Conservation (phyloP, 108 stramenopile species). For the Aurantiochytrium sp. region DNA sequence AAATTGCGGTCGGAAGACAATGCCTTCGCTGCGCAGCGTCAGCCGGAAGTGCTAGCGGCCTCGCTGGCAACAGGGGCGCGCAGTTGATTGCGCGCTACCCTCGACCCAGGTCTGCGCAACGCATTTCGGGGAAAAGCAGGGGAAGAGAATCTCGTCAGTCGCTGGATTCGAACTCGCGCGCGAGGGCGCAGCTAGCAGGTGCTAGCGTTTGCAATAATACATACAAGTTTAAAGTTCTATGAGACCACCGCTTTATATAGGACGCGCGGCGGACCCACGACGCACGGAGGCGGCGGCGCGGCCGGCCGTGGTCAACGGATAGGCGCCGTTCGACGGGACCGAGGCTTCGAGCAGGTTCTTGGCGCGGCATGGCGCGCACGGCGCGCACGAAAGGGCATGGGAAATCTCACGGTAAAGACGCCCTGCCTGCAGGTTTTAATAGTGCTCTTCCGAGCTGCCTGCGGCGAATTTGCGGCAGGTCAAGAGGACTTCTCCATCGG, state of each 20-base stretch:
- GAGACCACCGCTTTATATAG: background rate
- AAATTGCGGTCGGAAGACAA: conserved; percentile 14
- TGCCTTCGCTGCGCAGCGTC: conserved; percentile 9
- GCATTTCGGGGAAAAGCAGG: background rate
- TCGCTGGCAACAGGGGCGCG: background rate
- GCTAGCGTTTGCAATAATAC: background rate
- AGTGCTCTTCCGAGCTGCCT: no score
- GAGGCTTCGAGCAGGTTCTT: no score
- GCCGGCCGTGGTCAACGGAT: conserved; percentile 1
- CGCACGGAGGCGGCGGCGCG: background rate
- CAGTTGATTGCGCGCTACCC: background rate
- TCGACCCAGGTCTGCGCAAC: background rate
- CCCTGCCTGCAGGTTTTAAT: no score
- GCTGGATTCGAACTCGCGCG: background rate
- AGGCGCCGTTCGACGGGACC: no score
- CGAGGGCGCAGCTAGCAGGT: background rate
- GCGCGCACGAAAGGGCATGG: no score
- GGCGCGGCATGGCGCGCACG: no score
- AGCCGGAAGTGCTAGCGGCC: background rate
- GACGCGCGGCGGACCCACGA: background rate
- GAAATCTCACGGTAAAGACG: no score
- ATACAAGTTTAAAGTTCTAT: background rate
- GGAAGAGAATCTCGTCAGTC: background rate
- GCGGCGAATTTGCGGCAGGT: no score
- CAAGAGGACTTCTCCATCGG: no score